Conservation (phyloP, 2,329 filamentous ascomycete species). For the Exophiala spinifera region DNA sequence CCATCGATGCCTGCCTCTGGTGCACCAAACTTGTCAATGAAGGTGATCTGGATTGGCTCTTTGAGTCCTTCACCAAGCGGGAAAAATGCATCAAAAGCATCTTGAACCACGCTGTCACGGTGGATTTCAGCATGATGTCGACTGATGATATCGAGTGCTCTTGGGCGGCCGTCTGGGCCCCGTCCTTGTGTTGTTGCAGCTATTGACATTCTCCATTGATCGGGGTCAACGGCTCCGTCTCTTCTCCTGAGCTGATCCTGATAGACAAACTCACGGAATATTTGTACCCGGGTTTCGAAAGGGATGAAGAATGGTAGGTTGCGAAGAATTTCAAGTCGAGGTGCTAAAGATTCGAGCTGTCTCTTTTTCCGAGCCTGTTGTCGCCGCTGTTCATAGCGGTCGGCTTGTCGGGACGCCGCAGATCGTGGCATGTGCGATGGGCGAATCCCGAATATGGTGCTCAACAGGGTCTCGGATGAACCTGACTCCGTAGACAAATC, state of each 20-base stretch:
- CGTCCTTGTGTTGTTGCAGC: constrained; percentile 43
- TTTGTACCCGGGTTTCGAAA: constrained; percentile 84
- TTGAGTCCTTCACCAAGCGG: constrained; percentile 77
- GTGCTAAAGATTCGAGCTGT: constrained; percentile 73
- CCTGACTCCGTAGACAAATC: constrained; percentile 40
- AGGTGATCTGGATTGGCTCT: constrained; percentile 94
- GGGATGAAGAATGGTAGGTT: constrained; percentile 98
- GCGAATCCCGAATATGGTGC: constrained; percentile 26
- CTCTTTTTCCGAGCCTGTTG: constrained; percentile 62
- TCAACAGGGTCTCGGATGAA: constrained; percentile 50
- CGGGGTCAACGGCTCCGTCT: constrained; percentile 66
- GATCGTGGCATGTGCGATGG: constrained; percentile 25
- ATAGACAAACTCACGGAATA: constrained; percentile 88
- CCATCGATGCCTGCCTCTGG: constrained; percentile 93
- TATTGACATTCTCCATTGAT: constrained; percentile 67
- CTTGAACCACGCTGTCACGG: constrained; percentile 75
- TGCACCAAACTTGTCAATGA: constrained; percentile 84
- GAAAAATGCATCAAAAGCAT: constrained; percentile 83
- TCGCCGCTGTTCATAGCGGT: constrained; percentile 19
- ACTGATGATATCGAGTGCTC: constrained; percentile 41
- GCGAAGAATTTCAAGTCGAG: constrained; percentile 82
- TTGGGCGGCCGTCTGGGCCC: constrained; percentile 39
- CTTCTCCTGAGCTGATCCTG: constrained; percentile 74
- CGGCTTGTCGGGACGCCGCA: constrained; percentile 20
- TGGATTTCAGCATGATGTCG: constrained; percentile 76